A percentile compares a stretch with the other conserved stretches of the same genome.
Evolutionary conservation across 148 eudicot genomes (phyloP).

Genomic region (Rhododendron ovatum): DNA sequence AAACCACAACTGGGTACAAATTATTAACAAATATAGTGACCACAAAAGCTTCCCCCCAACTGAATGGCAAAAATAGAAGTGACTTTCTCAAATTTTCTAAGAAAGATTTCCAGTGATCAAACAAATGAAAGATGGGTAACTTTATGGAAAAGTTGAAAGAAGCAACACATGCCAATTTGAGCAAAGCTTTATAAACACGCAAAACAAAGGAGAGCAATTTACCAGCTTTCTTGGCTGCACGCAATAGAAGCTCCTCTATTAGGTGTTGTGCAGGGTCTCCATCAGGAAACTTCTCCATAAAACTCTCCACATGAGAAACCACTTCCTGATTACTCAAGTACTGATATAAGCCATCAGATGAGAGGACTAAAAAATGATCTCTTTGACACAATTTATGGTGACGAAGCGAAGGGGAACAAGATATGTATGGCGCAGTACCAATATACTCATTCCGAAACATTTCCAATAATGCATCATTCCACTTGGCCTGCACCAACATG

Average conservation of each 20-base stretch:
- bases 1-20: background rate
- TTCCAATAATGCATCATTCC: constrained; percentile 75
- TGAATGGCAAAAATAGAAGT: background rate
- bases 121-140: background rate
- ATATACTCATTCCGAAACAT: constrained; percentile 97
- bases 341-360: constrained; percentile 97
- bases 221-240: constrained; percentile 99
- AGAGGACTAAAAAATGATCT: constrained; percentile 95
- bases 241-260: constrained; percentile 90
- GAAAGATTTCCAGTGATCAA: background rate
- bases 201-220: constrained; percentile 8
- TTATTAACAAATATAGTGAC: background rate
- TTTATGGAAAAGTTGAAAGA: background rate
- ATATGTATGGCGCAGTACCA: constrained; percentile 83
- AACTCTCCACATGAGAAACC: constrained; percentile 77
- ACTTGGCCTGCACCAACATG: constrained; percentile 72
- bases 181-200: background rate
- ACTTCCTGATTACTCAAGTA: constrained; percentile 95
- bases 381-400: constrained; percentile 78
- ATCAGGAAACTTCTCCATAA: constrained; percentile 90
- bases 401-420: constrained; percentile 81
- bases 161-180: background rate
- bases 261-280: constrained; percentile 99
- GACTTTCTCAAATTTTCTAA: background rate
- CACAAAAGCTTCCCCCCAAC: background rate